phyloP scores from a whole-genome alignment of 148 eudicot genomes.

The Gaultheria prostrata region DNA sequence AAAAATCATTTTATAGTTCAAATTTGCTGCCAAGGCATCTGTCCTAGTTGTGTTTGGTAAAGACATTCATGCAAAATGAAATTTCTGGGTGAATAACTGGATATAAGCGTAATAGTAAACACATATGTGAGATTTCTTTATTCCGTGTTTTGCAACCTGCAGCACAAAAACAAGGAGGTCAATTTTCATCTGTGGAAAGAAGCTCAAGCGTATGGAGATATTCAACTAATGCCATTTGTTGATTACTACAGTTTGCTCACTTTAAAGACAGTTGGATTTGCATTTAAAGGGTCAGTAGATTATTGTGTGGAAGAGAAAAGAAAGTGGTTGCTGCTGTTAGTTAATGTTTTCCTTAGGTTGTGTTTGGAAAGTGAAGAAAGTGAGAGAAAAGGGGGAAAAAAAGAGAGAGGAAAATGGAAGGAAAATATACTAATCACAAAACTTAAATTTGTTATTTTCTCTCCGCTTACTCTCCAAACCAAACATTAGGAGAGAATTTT shows the following conservation, averaged over 20 bases:
- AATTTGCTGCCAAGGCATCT: not conserved
- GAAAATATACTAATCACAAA: too few species aligned
- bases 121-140: not conserved
- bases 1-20: not conserved
- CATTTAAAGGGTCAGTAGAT: constrained; percentile 68
- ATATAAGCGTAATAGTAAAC: not conserved
- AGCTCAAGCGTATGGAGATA: constrained; percentile 85
- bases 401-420: too few species aligned
- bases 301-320: not conserved
- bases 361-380: too few species aligned
- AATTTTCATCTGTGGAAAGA: constrained; percentile 82
- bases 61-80: not conserved
- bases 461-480: too few species aligned
- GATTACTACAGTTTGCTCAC: constrained; percentile 87
- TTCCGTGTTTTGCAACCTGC: constrained; percentile 23
- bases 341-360: not conserved
- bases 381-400: too few species aligned
- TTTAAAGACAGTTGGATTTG: constrained; percentile 81
- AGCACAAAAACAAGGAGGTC: constrained; percentile 77
- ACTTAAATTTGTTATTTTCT: too few species aligned
- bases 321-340: constrained; percentile 17
- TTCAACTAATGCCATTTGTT: constrained; percentile 94
- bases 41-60: constrained; percentile 4
- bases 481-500: too few species aligned
- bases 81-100: not conserved